A percentile compares a stretch with the other conserved stretches of the same genome.
Evolutionary conservation across 129 eudicot genomes (phyloP).

Genomic region (Flaveria ramosissima): DNA sequence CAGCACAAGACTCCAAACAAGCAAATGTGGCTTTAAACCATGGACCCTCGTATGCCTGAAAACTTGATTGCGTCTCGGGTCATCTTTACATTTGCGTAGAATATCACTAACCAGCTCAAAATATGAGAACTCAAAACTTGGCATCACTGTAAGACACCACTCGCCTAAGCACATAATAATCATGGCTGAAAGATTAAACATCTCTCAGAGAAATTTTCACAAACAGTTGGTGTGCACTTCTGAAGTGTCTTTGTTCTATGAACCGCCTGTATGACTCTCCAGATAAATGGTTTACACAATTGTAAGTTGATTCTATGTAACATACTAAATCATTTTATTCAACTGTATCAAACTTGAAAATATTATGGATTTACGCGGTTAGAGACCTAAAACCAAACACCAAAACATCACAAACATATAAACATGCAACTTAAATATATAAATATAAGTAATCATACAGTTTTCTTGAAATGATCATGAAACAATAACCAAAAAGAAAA

Average conservation of each 20-base stretch:
- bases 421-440: neutral
- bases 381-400: too few relatives aligned
- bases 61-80: conserved; percentile 72
- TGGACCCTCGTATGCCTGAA: conserved; percentile 63
- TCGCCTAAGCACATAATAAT: too few relatives aligned
- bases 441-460: neutral
- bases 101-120: conserved; percentile 74
- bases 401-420: neutral
- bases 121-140: too few relatives aligned
- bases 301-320: conserved; percentile 13
- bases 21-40: conserved; percentile 62
- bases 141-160: neutral
- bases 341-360: neutral
- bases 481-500: neutral
- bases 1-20: conserved; percentile 57
- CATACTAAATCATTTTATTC: conserved; percentile 43
- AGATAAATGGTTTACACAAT: too few relatives aligned
- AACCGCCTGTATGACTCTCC: too few relatives aligned
- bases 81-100: conserved; percentile 67
- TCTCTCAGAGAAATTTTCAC: too few relatives aligned
- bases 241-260: too few relatives aligned
- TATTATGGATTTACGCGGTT: too few relatives aligned
- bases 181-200: too few relatives aligned
- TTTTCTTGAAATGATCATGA: neutral
- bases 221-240: too few relatives aligned